These are phyloP conservation scores for Botrytis deweyae DNA, from an alignment of 2,329 filamentous ascomycete genomes.

Conservation along the genomic window DNA sequence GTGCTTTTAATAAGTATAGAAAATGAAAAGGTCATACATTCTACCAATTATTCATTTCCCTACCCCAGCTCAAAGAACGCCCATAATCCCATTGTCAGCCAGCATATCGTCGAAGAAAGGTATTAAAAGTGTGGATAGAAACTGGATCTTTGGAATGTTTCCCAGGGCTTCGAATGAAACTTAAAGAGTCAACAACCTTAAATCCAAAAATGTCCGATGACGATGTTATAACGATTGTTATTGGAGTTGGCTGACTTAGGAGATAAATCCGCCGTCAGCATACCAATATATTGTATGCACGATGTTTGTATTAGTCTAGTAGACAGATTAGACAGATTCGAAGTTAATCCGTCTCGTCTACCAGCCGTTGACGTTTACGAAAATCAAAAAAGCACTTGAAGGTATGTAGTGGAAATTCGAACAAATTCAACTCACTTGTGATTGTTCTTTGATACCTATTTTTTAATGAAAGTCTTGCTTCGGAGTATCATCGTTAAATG, in stretches of 20 bases:
- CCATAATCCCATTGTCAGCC: neutral
- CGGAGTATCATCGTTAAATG: neutral
- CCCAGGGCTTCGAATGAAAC: neutral
- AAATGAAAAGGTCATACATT: neutral
- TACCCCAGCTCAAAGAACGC: neutral
- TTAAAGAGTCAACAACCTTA: neutral
- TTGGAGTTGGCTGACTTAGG: neutral
- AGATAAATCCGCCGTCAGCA: neutral
- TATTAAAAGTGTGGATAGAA: neutral
- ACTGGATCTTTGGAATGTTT: neutral
- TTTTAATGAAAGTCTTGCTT: neutral
- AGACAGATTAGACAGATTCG: neutral
- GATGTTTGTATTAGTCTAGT: neutral
- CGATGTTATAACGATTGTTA: neutral
- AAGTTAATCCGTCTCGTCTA: neutral
- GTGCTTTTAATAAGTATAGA: neutral
- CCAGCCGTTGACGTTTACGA: neutral
- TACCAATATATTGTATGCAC: neutral
- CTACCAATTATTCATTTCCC: neutral
- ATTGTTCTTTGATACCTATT: neutral
- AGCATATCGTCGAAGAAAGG: neutral
- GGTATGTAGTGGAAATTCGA: neutral
- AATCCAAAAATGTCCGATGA: conserved; percentile 13
- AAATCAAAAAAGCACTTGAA: neutral
- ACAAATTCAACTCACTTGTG: neutral